Conservation (phyloP, 768 basidiomycete genomes). For the Xanthoconium stramineum region DNA sequence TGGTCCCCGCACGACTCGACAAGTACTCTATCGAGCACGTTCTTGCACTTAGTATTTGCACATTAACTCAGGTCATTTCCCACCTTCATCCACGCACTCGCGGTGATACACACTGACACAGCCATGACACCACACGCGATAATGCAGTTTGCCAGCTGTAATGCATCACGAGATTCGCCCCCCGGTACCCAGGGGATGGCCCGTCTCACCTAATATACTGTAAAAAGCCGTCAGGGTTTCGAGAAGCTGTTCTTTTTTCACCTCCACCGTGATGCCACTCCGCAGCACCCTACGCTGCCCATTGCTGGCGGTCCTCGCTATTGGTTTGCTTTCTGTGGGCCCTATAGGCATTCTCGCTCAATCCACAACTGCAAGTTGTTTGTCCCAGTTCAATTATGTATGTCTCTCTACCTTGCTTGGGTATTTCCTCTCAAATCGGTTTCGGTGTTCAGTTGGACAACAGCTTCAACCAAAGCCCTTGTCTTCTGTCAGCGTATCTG, state of each 20-base stretch:
- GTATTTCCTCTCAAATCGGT: not conserved
- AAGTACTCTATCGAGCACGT: not conserved
- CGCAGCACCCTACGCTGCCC: slow-evolving; percentile 5
- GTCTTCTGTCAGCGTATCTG: slow-evolving; percentile 42
- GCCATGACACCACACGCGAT: not conserved
- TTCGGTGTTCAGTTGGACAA: slow-evolving; percentile 33
- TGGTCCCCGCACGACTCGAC: not conserved
- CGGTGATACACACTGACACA: not conserved
- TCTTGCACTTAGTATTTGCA: not conserved
- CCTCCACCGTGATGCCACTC: slow-evolving; percentile 8
- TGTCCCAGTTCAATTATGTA: slow-evolving; percentile 27
- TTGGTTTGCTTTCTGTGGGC: slow-evolving; percentile 14
- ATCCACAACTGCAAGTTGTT: slow-evolving; percentile 21
- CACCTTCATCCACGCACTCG: not conserved
- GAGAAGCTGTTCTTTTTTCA: not conserved
- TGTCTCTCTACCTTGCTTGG: not conserved
- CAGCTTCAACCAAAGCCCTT: slow-evolving; percentile 46
- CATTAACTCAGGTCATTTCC: not conserved
- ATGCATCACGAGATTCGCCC: not conserved
- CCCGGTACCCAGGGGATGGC: not conserved
- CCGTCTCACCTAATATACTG: not conserved
- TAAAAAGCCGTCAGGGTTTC: not conserved
- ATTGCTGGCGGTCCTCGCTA: slow-evolving; percentile 16
- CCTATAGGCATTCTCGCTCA: slow-evolving; percentile 23
- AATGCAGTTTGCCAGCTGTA: not conserved